These are phyloP conservation scores for Mortierella sp. DNA, from an alignment of 371 early-diverging fungal genomes.

Conservation along the genomic window DNA sequence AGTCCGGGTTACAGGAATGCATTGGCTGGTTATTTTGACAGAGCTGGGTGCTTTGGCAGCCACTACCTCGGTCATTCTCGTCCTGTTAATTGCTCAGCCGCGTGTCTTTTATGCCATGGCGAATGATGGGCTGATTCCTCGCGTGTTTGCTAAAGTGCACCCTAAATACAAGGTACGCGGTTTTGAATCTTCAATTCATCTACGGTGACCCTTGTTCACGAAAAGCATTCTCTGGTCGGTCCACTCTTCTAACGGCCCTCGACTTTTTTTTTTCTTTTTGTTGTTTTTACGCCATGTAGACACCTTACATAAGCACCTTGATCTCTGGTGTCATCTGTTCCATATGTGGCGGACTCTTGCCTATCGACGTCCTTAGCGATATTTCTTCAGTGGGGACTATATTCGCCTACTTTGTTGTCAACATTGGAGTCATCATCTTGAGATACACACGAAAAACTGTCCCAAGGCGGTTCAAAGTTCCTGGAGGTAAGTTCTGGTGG, in stretches of 20 bases:
- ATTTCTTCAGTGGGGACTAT: constrained; percentile 90
- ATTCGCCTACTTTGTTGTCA: constrained; percentile 87
- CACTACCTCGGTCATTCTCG: constrained; percentile 82
- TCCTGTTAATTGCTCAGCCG: constrained; percentile 83
- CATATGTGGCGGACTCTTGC: constrained; percentile 77
- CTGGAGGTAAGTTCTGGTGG: constrained; percentile 60
- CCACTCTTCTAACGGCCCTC: no score
- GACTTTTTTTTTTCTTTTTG: constrained; percentile 41
- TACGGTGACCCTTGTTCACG: no score
- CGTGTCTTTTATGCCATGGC: constrained; percentile 92
- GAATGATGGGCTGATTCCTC: constrained; percentile 83
- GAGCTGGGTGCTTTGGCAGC: constrained; percentile 84
- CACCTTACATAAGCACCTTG: constrained; percentile 81
- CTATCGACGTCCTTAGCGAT: constrained; percentile 85
- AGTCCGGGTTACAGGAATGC: constrained; percentile 62
- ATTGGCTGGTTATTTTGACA: constrained; percentile 78
- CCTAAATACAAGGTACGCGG: constrained; percentile 51
- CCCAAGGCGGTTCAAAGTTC: constrained; percentile 81
- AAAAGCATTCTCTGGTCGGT: no score
- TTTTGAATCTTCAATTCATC: background rate
- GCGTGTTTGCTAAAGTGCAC: constrained; percentile 73
- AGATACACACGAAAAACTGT: constrained; percentile 79
- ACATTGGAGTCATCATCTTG: constrained; percentile 78
- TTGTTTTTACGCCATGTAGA: constrained; percentile 62
- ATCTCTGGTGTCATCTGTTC: constrained; percentile 78